Percentiles rank a stretch among this genome's conserved stretches.
phyloP scores from a whole-genome alignment of 352 stramenopile genomes.

The Pythium aphanidermatum region DNA sequence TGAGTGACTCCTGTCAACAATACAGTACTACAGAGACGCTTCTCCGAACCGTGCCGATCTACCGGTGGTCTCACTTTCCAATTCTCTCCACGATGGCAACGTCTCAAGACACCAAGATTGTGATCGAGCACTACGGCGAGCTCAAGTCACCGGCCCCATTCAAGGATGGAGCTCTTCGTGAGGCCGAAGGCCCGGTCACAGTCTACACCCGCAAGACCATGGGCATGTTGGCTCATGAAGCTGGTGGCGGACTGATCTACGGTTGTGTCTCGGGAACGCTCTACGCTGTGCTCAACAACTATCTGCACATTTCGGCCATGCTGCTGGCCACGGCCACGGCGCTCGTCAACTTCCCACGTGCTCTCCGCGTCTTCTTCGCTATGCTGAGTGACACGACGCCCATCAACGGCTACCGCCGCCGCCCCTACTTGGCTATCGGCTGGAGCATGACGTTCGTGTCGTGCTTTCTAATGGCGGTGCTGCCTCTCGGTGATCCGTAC shows the following conservation, averaged over 20 bases:
- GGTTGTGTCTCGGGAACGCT: slow-evolving; percentile 20
- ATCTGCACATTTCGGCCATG: slow-evolving; percentile 27
- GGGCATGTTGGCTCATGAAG: slow-evolving; percentile 26
- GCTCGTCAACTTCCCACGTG: slow-evolving; percentile 24
- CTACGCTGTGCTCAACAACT: slow-evolving; percentile 33
- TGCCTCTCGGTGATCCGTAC: slow-evolving; percentile 44
- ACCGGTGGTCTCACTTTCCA: too few relatives aligned
- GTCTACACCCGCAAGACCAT: slow-evolving; percentile 24
- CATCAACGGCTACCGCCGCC: slow-evolving; percentile 35
- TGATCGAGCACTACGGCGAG: slow-evolving; percentile 4
- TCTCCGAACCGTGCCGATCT: too few relatives aligned
- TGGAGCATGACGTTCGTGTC: slow-evolving; percentile 26
- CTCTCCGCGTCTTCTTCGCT: slow-evolving; percentile 31
- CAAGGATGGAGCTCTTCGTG: slow-evolving; percentile 14
- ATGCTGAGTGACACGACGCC: slow-evolving; percentile 37
- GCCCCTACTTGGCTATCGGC: slow-evolving; percentile 37
- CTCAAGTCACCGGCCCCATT: slow-evolving; percentile 6
- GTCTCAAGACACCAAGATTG: neutral
- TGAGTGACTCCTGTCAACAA: too few relatives aligned
- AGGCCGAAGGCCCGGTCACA: slow-evolving; percentile 16
- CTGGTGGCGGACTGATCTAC: slow-evolving; percentile 22
- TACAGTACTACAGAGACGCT: too few relatives aligned
- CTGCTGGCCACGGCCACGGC: slow-evolving; percentile 22
- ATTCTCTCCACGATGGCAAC: too few relatives aligned
- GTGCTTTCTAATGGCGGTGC: slow-evolving; percentile 29